Evolutionary conservation across 768 basidiomycete genomes (phyloP).

Genomic region (Botryobasidium botryosum): DNA sequence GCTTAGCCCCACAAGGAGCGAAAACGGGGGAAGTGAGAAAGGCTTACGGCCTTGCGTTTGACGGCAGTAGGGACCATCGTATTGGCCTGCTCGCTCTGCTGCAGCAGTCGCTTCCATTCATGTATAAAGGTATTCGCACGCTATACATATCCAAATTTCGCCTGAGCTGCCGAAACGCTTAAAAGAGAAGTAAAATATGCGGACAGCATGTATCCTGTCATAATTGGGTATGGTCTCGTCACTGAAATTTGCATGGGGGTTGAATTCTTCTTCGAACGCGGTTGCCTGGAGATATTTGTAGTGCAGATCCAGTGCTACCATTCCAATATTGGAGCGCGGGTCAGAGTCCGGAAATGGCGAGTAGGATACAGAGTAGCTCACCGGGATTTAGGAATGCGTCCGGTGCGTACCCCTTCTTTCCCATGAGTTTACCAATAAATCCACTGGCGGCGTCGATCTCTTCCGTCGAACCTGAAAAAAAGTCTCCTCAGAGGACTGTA

Average conservation of each 20-base stretch:
- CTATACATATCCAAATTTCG: too few species aligned
- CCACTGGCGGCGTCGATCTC: slow-evolving; percentile 47
- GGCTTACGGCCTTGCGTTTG: slow-evolving; percentile 59
- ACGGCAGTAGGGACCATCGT: slow-evolving; percentile 26
- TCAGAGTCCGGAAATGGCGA: background rate
- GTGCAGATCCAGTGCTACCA: slow-evolving; percentile 63
- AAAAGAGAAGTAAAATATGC: slow-evolving; percentile 8
- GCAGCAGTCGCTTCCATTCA: slow-evolving; percentile 51
- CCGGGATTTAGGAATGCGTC: slow-evolving; percentile 86
- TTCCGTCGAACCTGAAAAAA: slow-evolving; percentile 23
- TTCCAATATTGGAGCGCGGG: slow-evolving; percentile 14
- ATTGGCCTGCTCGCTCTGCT: slow-evolving; percentile 46
- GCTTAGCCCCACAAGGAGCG: background rate
- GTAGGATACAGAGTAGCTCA: slow-evolving; percentile 18
- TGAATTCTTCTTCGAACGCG: slow-evolving; percentile 83
- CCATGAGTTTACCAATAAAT: slow-evolving; percentile 62
- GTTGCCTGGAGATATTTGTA: slow-evolving; percentile 82
- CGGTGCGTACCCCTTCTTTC: slow-evolving; percentile 77
- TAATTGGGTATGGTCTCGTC: slow-evolving; percentile 69
- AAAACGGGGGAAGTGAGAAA: slow-evolving; percentile 4
- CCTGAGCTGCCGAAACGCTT: background rate
- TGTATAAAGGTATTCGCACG: too few species aligned
- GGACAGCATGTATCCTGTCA: slow-evolving; percentile 63
- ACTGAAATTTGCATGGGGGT: slow-evolving; percentile 47
- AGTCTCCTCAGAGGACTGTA: background rate